Evolutionary conservation across 2,329 filamentous ascomycete genomes (phyloP).

Genomic region (Xylaria sp.): DNA sequence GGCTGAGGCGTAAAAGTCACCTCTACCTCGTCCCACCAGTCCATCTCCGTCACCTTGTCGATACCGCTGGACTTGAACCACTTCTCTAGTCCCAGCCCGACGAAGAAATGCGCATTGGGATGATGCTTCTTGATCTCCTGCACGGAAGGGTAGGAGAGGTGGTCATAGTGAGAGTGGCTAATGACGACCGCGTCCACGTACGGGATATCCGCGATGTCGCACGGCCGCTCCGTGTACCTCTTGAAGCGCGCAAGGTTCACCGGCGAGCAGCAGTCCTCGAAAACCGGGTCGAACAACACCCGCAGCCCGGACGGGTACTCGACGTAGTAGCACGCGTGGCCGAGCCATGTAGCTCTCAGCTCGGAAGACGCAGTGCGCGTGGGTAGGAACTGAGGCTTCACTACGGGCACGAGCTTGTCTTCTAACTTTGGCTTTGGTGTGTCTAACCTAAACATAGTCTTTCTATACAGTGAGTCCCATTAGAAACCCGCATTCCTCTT

Average conservation of each 20-base stretch:
- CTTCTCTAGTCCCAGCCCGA: conserved; percentile 80
- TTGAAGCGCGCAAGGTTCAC: conserved; percentile 76
- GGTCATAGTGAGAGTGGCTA: conserved; percentile 93
- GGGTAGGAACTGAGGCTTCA: conserved; percentile 72
- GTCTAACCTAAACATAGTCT: conserved; percentile 51
- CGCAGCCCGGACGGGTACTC: conserved; percentile 88
- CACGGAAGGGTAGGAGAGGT: conserved; percentile 81
- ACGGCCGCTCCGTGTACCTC: conserved; percentile 81
- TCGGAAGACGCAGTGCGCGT: conserved; percentile 64
- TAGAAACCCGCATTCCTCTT: conserved; percentile 6
- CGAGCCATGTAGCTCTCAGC: conserved; percentile 91
- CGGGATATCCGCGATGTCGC: conserved; percentile 80
- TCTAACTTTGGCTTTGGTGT: conserved; percentile 71
- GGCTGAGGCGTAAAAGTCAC: conserved; percentile 63
- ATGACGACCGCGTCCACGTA: conserved; percentile 81
- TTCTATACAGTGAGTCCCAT: conserved; percentile 15
- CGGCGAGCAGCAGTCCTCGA: conserved; percentile 86
- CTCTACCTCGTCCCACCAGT: conserved; percentile 92
- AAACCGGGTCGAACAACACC: conserved; percentile 93
- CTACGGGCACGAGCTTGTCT: conserved; percentile 68
- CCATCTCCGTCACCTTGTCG: conserved; percentile 82
- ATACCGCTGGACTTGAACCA: conserved; percentile 83
- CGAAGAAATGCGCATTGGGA: conserved; percentile 87
- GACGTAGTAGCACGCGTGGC: conserved; percentile 92
- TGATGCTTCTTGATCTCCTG: conserved; percentile 75